Conservation (phyloP, 208 protist species). For the Tritrichomonas musculus region DNA sequence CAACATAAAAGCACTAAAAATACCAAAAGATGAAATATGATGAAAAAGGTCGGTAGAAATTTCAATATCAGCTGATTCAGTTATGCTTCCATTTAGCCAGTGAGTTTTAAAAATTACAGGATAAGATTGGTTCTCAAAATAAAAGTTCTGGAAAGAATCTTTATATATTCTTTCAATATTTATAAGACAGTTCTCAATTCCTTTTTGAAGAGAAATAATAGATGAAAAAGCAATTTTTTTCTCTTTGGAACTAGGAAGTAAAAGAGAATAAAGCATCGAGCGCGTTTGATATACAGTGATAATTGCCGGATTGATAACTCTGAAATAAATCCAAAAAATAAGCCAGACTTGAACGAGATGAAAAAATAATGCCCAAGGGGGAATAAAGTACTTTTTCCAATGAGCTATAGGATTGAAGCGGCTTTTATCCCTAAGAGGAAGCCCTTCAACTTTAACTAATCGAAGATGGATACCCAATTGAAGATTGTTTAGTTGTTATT, state of each 20-base stretch:
- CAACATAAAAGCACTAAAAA: not conserved
- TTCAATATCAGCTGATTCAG: not conserved
- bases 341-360: not conserved
- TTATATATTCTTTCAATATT: not conserved
- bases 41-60: not conserved
- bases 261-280: not conserved
- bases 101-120: not conserved
- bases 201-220: not conserved
- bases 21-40: not conserved
- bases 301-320: not conserved
- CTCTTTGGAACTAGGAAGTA: not conserved
- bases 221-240: not conserved
- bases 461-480: too few species aligned
- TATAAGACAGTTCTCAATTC: not conserved
- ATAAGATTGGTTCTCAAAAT: not conserved
- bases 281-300: not conserved
- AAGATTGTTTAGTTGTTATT: too few species aligned
- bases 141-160: not conserved
- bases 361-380: conserved; percentile 12
- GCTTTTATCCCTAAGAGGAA: too few species aligned
- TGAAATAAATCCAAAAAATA: not conserved
- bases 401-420: too few species aligned
- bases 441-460: too few species aligned
- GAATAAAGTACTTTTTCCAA: not conserved
- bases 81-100: not conserved